Base-by-base conservation (phyloP, 2,329 filamentous ascomycete species). In the Trematosphaeria pertusa region DNA sequence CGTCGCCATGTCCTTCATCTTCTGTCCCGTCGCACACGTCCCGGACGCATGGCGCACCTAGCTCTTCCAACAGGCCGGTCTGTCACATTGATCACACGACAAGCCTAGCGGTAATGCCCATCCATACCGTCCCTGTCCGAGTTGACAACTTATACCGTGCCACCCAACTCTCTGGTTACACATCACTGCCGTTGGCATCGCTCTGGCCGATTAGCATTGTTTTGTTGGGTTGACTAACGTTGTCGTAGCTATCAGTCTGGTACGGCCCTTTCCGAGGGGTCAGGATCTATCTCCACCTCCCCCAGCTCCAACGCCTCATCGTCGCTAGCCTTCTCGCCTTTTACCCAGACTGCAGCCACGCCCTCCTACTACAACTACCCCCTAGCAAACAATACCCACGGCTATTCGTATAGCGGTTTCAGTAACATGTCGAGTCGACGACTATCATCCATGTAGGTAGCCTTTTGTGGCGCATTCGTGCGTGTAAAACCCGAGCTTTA, bases 251-350 rank as follows among this genome's bases (percentile, higher is more conserved):
- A 80, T 67, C 74, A 78, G 52, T 61, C 75, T 53, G 73, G 73
- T 50, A 69, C 76, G 62, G 74, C 76, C 57, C 75, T 81, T 59
- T 77, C 81, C 49, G 81, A 84, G 70, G 80, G 77, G 46, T 79
- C 77, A 46, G 81, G 80, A 62, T 82, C 77, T 55, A 77, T 75
- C 60, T 79, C 78, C 54, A 76, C 76, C 58, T 79, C 76, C 59
- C 77, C 77, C 48, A 77, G 75, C 57, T 80, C 79, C 54, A 77
- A 75, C 61, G 71, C 75, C 48, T 80, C 78, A 21, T 77, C 76
- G 37, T 72, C 64, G 20, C 47, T 77, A 56, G 70, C 74, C 54
- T 80, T 72, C 59, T 62, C 74, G 31, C 63, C 53, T 50, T 75
- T 67, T 47, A 49, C 61, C 17, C 50, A 58, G 38, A 65, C 70